Conservation (phyloP, 164 flowering plant genomes). For the Dillenia suffruticosa region DNA sequence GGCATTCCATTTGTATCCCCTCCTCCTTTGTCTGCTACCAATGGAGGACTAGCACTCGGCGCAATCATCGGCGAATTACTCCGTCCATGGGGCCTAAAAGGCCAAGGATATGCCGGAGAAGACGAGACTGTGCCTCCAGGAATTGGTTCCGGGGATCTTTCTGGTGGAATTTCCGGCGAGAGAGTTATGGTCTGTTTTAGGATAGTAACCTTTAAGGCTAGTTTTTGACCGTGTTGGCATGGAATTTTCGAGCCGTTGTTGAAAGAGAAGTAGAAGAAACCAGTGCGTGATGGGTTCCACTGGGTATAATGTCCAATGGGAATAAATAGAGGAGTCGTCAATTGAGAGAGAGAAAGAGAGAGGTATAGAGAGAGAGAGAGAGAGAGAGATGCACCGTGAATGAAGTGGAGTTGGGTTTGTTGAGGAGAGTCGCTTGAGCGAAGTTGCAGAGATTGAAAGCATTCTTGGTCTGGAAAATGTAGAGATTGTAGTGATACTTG, state of each 20-base stretch:
- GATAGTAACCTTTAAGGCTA: constrained; percentile 46
- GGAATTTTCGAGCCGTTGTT: constrained; percentile 51
- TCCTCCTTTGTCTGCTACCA: constrained; percentile 42
- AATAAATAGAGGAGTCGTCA: not conserved
- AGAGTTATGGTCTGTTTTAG: constrained; percentile 11
- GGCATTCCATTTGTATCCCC: constrained; percentile 37
- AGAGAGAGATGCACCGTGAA: constrained; percentile 46
- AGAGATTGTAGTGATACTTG: constrained; percentile 55
- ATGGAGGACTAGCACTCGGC: constrained; percentile 29
- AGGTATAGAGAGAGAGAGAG: constrained; percentile 7
- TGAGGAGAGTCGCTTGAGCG: constrained; percentile 73
- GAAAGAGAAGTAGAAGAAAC: constrained; percentile 82
- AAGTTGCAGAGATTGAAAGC: constrained; percentile 79
- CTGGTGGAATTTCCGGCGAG: constrained; percentile 31
- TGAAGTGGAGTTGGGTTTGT: constrained; percentile 46
- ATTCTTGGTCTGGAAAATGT: constrained; percentile 66
- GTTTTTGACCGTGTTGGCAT: constrained; percentile 53
- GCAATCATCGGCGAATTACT: constrained; percentile 26
- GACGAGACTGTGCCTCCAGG: constrained; percentile 54
- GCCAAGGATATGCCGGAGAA: constrained; percentile 58
- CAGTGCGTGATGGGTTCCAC: constrained; percentile 86
- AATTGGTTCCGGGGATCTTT: constrained; percentile 37
- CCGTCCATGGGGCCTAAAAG: constrained; percentile 41
- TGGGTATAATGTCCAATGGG: constrained; percentile 9
- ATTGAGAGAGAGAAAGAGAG: not conserved